Base-by-base conservation (phyloP, 768 basidiomycete genomes). In the Boletellus ananas region DNA sequence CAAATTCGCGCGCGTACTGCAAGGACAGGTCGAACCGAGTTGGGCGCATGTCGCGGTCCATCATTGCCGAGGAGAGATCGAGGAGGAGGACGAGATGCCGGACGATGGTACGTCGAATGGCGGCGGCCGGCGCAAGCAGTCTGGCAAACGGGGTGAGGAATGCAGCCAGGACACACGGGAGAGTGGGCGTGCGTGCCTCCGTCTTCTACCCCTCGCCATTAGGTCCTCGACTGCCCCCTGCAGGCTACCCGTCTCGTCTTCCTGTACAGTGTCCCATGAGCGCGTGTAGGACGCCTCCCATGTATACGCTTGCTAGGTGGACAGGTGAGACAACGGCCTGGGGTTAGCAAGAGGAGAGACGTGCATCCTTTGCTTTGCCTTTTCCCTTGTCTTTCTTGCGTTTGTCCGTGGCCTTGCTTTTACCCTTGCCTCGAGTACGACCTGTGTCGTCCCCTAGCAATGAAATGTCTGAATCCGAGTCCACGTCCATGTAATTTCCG, bases 241-340 rank as follows among this genome's bases (percentile, higher is more conserved):
- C 54, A 99, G 67, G 63, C 90, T 94, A 1, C 96, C 96, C 0
- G 78, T 79, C 62, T 94, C 95, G 66, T 98, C 96, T 67, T 98
- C 95, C 64, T 94, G 90, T 0, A 98, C 93, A 1, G 87, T 89
- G 59, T 98, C 96, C 96, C 96, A 99, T 41, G 91, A 90, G 34
- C 94, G 85, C 31, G 88, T 84, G 64, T 94, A 97, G 3, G 87
- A 86, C 1, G 91, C 95, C 64, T 98, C 95, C 95, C 95, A 99
- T 27, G 93, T 89, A 58, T 95, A 94, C 4, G 84, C 79, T 80
- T 86, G 83, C 85, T 88, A 62, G 29, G 50, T 27, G 43, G 43
- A 51, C 36, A 34, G 42, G 49, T 49, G 34, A 55, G 51, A 44
- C 6, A 38, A 27, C 25, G 16, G 38, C 12, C 34, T 31, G 21